Base-by-base conservation (phyloP, 495 filamentous ascomycete species). In the Beverwykella pulmonaria region DNA sequence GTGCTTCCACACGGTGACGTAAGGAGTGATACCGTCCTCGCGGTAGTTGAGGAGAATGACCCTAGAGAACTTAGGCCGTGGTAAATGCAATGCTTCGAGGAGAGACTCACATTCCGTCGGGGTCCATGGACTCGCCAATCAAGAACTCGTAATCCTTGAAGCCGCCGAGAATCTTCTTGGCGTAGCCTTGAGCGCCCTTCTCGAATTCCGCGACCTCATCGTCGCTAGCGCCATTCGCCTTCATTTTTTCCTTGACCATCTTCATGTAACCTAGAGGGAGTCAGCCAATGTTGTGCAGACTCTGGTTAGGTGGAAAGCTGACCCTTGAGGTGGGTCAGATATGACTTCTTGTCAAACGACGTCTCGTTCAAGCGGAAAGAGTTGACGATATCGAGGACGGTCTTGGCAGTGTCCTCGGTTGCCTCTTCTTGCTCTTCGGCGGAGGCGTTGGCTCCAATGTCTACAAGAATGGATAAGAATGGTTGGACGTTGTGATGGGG, bases 71-170 rank as follows among this genome's bases (percentile, higher is more conserved):
- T 77, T 32, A 63, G 23, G 2, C 12, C 25, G 59, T 52, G 17
- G 25, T 5, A 6, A 36, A 23, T 48, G 71, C 27, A 10, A 23
- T 29, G 3, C 62, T 25, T 46, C 27, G 15, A 26, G 12, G 50
- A 57, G 27, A 39, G 64, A 82, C 82, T 70, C 78, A 90, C 94
- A 98, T 98, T 80, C 90, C 92, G 71, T 96, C 91, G 65, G 87
- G 86, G 75, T 96, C 86, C 91, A 93, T 93, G 67, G 85, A 88
- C 83, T 93, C 86, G 77, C 94, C 93, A 71, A 90, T 89, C 78
- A 92, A 90, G 79, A 97, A 91, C 73, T 98, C 94, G 77, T 87
- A 96, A 83, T 98, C 89, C 81, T 93, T 91, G 84, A 96, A 97
- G 79, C 88, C 92, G 78, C 68, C 81, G 44, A 89, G 72, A 74